Conservation (phyloP, 441 rosid species). For the Corymbia calophylla region DNA sequence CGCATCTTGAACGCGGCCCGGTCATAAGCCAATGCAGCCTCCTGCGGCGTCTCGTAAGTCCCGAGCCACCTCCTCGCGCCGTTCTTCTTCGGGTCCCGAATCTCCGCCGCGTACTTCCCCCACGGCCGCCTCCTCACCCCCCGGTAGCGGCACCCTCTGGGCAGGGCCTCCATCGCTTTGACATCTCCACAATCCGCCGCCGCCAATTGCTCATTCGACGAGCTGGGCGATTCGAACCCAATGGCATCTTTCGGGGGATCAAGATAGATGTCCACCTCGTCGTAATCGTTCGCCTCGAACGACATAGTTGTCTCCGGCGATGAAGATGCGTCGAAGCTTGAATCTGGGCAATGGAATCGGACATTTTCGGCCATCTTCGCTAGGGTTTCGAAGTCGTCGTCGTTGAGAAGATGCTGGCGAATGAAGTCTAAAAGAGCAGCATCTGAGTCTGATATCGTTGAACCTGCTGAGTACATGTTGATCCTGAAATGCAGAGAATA, state of each 20-base stretch:
- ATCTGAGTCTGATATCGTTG: neutral
- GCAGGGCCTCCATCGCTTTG: neutral
- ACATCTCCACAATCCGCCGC: neutral
- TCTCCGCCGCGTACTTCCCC: slow-evolving; percentile 64
- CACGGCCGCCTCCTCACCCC: slow-evolving; percentile 40
- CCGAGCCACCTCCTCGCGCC: slow-evolving; percentile 54
- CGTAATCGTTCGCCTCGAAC: neutral
- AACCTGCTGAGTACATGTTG: neutral
- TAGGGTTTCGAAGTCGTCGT: slow-evolving; percentile 2
- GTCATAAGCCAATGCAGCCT: slow-evolving; percentile 31
- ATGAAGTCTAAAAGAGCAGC: slow-evolving; percentile 7
- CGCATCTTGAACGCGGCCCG: slow-evolving; percentile 25
- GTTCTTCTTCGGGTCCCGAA: slow-evolving; percentile 42
- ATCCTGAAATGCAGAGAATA: neutral
- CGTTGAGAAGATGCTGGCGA: slow-evolving; percentile 3
- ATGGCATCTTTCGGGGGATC: neutral
- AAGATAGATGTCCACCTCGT: neutral
- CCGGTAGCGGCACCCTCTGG: slow-evolving; percentile 2
- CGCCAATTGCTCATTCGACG: neutral
- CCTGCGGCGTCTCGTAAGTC: slow-evolving; percentile 34
- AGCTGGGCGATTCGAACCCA: neutral
- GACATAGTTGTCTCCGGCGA: neutral
- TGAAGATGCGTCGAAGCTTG: neutral
- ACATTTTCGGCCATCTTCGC: neutral
- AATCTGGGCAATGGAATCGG: neutral